These are phyloP conservation scores for Serpula lacrymans DNA, from an alignment of 768 basidiomycete species.

Conservation along the genomic window DNA sequence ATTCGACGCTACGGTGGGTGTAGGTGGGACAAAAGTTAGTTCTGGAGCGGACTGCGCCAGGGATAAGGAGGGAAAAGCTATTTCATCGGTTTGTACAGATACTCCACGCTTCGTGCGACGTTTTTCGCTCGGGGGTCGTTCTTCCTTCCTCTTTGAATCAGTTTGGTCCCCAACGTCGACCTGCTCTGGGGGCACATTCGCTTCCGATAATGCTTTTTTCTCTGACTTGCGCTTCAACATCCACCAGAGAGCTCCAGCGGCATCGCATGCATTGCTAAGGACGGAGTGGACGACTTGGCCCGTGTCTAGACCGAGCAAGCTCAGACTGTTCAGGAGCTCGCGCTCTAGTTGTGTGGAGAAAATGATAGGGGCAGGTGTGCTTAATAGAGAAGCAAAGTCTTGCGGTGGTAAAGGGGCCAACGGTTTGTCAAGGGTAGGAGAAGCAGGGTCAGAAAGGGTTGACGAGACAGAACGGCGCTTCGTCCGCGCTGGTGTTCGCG, in stretches of 20 bases:
- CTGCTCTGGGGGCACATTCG: slow-evolving; percentile 16
- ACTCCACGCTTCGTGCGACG: slow-evolving; percentile 20
- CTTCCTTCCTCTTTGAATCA: slow-evolving; percentile 30
- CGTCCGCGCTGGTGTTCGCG: slow-evolving; percentile 90
- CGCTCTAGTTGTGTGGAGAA: slow-evolving; percentile 85
- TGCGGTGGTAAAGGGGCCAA: slow-evolving; percentile 36
- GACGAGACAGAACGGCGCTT: slow-evolving; percentile 96
- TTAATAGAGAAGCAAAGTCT: slow-evolving; percentile 64
- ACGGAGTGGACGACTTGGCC: slow-evolving; percentile 96
- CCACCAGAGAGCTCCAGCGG: slow-evolving; percentile 94
- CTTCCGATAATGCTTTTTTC: slow-evolving; percentile 48
- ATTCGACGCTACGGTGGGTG: slow-evolving; percentile 51
- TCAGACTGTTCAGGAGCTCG: slow-evolving; percentile 71
- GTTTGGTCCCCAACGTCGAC: slow-evolving; percentile 17
- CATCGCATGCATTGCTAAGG: slow-evolving; percentile 87
- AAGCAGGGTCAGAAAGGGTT: slow-evolving; percentile 62
- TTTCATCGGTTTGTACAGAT: slow-evolving; percentile 48
- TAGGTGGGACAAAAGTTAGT: slow-evolving; percentile 73
- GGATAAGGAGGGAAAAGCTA: slow-evolving; percentile 20
- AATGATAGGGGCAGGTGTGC: slow-evolving; percentile 69
- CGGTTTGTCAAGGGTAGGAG: slow-evolving; percentile 47
- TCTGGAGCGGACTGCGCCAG: slow-evolving; percentile 49
- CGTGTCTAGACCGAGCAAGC: slow-evolving; percentile 81
- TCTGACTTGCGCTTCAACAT: slow-evolving; percentile 82
- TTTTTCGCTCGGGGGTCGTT: slow-evolving; percentile 17